phyloP scores from a whole-genome alignment of 208 protist genomes.

The Leishmania arabica region DNA sequence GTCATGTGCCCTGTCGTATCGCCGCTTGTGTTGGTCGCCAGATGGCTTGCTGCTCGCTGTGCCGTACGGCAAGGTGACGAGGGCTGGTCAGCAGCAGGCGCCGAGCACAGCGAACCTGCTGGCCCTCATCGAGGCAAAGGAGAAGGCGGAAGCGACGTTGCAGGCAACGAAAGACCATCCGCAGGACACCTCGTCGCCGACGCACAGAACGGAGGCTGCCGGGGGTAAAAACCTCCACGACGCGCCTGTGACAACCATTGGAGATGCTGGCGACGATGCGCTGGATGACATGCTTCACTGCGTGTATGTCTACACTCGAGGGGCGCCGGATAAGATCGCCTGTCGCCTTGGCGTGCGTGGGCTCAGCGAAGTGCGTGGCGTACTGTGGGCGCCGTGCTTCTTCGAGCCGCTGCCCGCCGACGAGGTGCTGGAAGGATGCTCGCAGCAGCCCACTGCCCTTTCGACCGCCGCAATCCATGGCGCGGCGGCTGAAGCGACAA shows the following conservation, averaged over 20 bases:
- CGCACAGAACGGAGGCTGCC: background rate
- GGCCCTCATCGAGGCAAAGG: slow-evolving; percentile 37
- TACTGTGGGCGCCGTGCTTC: slow-evolving; percentile 83
- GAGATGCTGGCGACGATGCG: slow-evolving; percentile 25
- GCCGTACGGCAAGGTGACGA: slow-evolving; percentile 71
- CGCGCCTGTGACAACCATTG: background rate
- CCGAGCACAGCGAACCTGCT: slow-evolving; percentile 27
- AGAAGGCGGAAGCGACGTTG: slow-evolving; percentile 10
- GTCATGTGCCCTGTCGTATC: slow-evolving; percentile 72
- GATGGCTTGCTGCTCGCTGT: slow-evolving; percentile 79
- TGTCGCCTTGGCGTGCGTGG: slow-evolving; percentile 63
- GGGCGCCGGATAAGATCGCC: slow-evolving; percentile 56
- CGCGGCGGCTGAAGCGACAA: background rate
- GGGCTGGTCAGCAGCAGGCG: slow-evolving; percentile 3
- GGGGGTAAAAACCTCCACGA: background rate
- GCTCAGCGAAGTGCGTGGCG: slow-evolving; percentile 77
- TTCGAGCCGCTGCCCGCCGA: slow-evolving; percentile 43
- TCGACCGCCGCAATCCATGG: background rate
- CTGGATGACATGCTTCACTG: slow-evolving; percentile 73
- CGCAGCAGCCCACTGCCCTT: slow-evolving; percentile 9
- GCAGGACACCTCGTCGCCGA: background rate
- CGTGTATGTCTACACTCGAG: slow-evolving; percentile 78
- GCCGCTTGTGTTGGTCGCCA: slow-evolving; percentile 79
- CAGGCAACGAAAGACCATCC: background rate
- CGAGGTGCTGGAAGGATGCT: slow-evolving; percentile 12